Percentiles rank a stretch among this genome's conserved stretches.
Evolutionary conservation across 805 yeast species (phyloP).

Genomic region (Cyberlindnera mrakii): DNA sequence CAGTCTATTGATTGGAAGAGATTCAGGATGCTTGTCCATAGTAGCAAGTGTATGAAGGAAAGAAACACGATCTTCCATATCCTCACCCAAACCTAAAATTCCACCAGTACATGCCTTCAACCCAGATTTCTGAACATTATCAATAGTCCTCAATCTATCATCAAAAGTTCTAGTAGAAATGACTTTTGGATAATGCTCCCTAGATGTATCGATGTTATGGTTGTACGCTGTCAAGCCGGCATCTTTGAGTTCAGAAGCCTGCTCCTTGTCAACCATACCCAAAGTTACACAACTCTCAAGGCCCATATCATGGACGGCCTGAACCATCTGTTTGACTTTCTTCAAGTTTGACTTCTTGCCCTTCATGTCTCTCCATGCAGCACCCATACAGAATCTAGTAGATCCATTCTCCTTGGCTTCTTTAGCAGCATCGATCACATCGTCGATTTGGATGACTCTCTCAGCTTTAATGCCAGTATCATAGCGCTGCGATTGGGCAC

Average conservation of each 20-base stretch:
- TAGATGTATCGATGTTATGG: conserved; percentile 74
- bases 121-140: conserved; percentile 57
- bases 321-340: conserved; percentile 59
- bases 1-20: conserved; percentile 71
- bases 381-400: conserved; percentile 79
- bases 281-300: conserved; percentile 78
- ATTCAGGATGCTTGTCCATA: conserved; percentile 70
- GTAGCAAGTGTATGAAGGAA: conserved; percentile 63
- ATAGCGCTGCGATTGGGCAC: conserved; percentile 69
- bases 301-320: conserved; percentile 54
- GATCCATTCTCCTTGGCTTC: conserved; percentile 66
- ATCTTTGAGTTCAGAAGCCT: conserved; percentile 51
- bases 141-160: conserved; percentile 62
- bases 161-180: conserved; percentile 67
- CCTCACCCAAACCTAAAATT: conserved; percentile 73
- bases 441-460: conserved; percentile 52
- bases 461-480: conserved; percentile 70
- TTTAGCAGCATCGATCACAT: conserved; percentile 57
- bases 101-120: conserved; percentile 75
- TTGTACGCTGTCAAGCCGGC: conserved; percentile 79
- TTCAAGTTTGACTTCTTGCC: conserved; percentile 67
- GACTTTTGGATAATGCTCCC: conserved; percentile 70
- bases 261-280: conserved; percentile 70
- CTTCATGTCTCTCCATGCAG: conserved; percentile 83
- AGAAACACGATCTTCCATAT: conserved; percentile 62